These are phyloP conservation scores for Hymenoscyphus repandus DNA, from an alignment of 2,329 filamentous ascomycete species.

Conservation along the genomic window DNA sequence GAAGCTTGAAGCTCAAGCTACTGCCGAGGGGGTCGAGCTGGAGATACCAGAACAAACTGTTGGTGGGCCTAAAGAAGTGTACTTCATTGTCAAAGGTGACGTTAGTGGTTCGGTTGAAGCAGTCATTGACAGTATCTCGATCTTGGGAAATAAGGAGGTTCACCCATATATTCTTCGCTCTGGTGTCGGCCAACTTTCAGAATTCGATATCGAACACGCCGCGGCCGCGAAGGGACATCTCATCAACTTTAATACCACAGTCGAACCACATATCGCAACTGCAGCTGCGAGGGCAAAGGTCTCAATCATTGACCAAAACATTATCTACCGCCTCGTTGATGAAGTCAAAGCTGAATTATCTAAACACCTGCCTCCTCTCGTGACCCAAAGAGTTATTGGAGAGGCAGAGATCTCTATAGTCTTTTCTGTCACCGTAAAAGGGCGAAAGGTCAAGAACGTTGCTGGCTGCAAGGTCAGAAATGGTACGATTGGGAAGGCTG, in stretches of 20 bases:
- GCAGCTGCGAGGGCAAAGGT: slow-evolving; percentile 69
- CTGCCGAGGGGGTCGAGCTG: slow-evolving; percentile 20
- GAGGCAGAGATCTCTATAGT: slow-evolving; percentile 82
- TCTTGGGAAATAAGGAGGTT: slow-evolving; percentile 81
- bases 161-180: slow-evolving; percentile 70
- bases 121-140: slow-evolving; percentile 68
- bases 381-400: slow-evolving; percentile 69
- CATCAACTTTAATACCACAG: slow-evolving; percentile 76
- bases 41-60: slow-evolving; percentile 30
- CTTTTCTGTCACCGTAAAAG: slow-evolving; percentile 79
- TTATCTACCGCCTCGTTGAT: slow-evolving; percentile 78
- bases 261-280: slow-evolving; percentile 62
- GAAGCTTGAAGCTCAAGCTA: slow-evolving; percentile 44
- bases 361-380: slow-evolving; percentile 59
- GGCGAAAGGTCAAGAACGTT: slow-evolving; percentile 65
- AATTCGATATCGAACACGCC: slow-evolving; percentile 88
- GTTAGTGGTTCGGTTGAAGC: slow-evolving; percentile 93
- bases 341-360: slow-evolving; percentile 65
- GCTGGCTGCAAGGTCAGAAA: slow-evolving; percentile 87
- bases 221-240: slow-evolving; percentile 69
- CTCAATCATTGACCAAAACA: slow-evolving; percentile 74
- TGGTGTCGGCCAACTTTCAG: slow-evolving; percentile 70
- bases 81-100: slow-evolving; percentile 87
- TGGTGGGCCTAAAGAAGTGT: slow-evolving; percentile 51
- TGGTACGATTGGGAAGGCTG: slow-evolving; percentile 60